These are phyloP conservation scores for Fusarium succisae DNA, from an alignment of 2,329 filamentous ascomycete species.

Conservation along the genomic window DNA sequence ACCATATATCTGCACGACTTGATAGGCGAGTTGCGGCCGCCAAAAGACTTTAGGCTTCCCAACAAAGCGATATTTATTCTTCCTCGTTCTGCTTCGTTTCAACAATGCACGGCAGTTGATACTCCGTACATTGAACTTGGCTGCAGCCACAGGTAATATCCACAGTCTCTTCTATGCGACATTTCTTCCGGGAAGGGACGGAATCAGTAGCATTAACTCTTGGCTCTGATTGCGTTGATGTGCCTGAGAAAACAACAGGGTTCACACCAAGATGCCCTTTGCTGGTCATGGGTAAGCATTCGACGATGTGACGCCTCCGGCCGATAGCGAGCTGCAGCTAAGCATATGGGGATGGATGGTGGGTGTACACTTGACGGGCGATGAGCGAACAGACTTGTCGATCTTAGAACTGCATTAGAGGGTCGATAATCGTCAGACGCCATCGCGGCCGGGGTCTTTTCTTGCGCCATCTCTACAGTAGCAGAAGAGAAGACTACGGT, in stretches of 20 bases:
- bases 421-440: slow-evolving; percentile 25
- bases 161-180: not conserved
- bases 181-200: slow-evolving; percentile 12
- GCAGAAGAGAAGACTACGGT: slow-evolving; percentile 10
- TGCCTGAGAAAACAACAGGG: slow-evolving; percentile 23
- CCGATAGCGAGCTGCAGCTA: slow-evolving; percentile 40
- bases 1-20: not conserved
- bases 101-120: slow-evolving; percentile 1
- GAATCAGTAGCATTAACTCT: not conserved
- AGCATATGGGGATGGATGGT: slow-evolving; percentile 22
- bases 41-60: not conserved
- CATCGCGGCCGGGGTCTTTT: slow-evolving; percentile 17
- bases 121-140: not conserved
- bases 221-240: slow-evolving; percentile 13
- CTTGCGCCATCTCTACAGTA: slow-evolving; percentile 14
- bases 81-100: slow-evolving; percentile 7
- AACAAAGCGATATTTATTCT: not conserved
- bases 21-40: not conserved
- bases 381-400: slow-evolving; percentile 33
- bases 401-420: slow-evolving; percentile 19
- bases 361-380: slow-evolving; percentile 11
- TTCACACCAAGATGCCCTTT: slow-evolving; percentile 8
- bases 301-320: slow-evolving; percentile 30
- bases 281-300: slow-evolving; percentile 14
- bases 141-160: slow-evolving; percentile 6